A percentile compares a stretch with the other conserved stretches of the same genome.
phyloP scores from a whole-genome alignment of 75 land plant species.

The Cryptomeria japonica region DNA sequence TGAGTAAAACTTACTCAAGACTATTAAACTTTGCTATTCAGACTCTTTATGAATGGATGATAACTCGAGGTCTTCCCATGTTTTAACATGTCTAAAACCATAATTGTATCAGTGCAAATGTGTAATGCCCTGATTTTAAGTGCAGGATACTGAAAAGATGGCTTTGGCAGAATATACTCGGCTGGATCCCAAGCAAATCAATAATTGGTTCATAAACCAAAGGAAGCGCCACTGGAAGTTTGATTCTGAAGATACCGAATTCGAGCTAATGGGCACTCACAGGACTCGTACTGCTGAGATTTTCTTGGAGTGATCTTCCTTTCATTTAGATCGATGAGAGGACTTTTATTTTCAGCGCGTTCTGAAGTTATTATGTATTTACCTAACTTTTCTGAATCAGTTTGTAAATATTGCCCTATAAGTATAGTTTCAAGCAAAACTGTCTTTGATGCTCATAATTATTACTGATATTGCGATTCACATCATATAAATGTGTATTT shows the following conservation, averaged over 20 bases:
- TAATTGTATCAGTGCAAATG: not conserved
- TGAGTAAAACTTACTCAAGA: constrained; percentile 7
- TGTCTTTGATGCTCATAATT: too few species aligned
- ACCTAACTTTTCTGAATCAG: too few species aligned
- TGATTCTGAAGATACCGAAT: constrained; percentile 62
- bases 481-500: too few species aligned
- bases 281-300: not conserved
- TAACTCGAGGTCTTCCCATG: not conserved
- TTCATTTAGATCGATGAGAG: too few species aligned
- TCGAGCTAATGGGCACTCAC: constrained; percentile 36
- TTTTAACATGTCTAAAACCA: not conserved
- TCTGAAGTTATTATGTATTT: too few species aligned
- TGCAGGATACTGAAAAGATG: constrained; percentile 50
- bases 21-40: not conserved
- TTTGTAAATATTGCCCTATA: too few species aligned
- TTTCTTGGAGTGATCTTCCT: too few species aligned
- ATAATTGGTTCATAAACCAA: constrained; percentile 92
- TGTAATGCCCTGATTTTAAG: not conserved
- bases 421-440: too few species aligned
- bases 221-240: constrained; percentile 92
- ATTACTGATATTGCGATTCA: too few species aligned
- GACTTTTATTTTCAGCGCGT: too few species aligned
- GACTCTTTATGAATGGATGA: not conserved
- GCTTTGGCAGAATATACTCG: constrained; percentile 35
- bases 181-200: constrained; percentile 82